Evolutionary conservation across 1,139 yeast genomes (phyloP), one percentile per base, ranked within the genome.

Genomic region (Geotrichum reessii): DNA sequence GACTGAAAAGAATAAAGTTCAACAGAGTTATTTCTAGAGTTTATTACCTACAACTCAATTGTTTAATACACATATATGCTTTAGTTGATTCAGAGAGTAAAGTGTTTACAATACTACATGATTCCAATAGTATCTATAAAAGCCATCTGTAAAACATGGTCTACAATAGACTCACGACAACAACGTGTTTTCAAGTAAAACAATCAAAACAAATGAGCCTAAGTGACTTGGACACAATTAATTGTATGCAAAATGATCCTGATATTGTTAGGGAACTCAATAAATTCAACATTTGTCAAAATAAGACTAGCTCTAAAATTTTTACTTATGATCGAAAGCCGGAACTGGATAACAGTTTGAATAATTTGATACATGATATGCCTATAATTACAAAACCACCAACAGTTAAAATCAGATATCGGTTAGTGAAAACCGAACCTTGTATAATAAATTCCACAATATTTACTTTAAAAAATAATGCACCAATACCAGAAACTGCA

Each of bases 1-100:
- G n/a, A n/a, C n/a, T n/a, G n/a, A n/a, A n/a, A n/a, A n/a, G n/a
- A 79, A 97, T 63, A 86, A 96, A 0, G 84, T 91, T n/a, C 84
- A 91, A 50, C 85, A 93, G 3, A 99, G 99, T 6, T 99, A 93
- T 73, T 93, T 93, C 69, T 82, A 90, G 62, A 86, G 96, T 0
- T 91, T n/a, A n/a, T n/a, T n/a, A n/a, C n/a, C n/a, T n/a, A n/a
- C n/a, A n/a, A n/a, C n/a, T n/a, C n/a, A n/a, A n/a, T n/a, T n/a
- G n/a, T n/a, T n/a, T n/a, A n/a, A n/a, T n/a, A n/a, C n/a, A n/a
- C n/a, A n/a, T n/a, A n/a, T n/a, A n/a, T n/a, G n/a, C n/a, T n/a
- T n/a, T n/a, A n/a, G n/a, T n/a, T n/a, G n/a, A n/a, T n/a, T n/a
- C n/a, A n/a, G 57, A 54, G n/a, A 17, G 49, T 19, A 19, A n/a